Evolutionary conservation across 2,329 filamentous ascomycete species (phyloP).

Genomic region (Pseudogymnoascus pannorum): DNA sequence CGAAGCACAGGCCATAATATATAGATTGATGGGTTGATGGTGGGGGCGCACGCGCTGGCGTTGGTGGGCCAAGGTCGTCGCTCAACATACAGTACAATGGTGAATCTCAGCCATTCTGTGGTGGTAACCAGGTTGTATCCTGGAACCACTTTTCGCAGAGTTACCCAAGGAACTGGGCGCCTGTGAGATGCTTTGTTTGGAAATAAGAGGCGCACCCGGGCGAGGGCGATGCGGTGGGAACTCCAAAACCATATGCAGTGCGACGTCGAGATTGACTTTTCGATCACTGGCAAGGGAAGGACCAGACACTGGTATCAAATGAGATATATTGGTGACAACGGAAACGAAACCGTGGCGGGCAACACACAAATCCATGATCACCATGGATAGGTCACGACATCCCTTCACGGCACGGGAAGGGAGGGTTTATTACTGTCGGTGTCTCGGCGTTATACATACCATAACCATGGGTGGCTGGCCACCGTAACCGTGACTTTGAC

Average conservation of each 20-base stretch:
- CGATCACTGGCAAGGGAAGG: background rate
- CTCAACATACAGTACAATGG: background rate
- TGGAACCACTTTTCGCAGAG: background rate
- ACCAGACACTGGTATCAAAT: background rate
- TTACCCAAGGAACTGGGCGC: constrained; percentile 1
- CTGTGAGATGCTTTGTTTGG: background rate
- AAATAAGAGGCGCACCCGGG: background rate
- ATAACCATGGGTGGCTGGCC: background rate
- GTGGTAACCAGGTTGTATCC: background rate
- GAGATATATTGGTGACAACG: background rate
- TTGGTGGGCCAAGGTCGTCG: background rate
- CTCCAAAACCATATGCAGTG: background rate
- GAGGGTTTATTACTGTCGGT: background rate
- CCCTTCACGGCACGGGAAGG: background rate
- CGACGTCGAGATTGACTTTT: background rate
- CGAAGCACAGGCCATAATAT: background rate
- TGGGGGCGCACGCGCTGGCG: background rate
- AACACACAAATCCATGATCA: background rate
- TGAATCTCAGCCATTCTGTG: background rate
- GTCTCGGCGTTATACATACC: background rate
- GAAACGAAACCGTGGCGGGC: background rate
- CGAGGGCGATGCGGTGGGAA: background rate
- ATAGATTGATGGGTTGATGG: background rate
- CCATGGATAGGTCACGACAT: background rate
- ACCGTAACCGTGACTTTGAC: too few relatives aligned